Base-by-base conservation (phyloP, 1,284 basidiomycete genomes). In the Waitea zeae region DNA sequence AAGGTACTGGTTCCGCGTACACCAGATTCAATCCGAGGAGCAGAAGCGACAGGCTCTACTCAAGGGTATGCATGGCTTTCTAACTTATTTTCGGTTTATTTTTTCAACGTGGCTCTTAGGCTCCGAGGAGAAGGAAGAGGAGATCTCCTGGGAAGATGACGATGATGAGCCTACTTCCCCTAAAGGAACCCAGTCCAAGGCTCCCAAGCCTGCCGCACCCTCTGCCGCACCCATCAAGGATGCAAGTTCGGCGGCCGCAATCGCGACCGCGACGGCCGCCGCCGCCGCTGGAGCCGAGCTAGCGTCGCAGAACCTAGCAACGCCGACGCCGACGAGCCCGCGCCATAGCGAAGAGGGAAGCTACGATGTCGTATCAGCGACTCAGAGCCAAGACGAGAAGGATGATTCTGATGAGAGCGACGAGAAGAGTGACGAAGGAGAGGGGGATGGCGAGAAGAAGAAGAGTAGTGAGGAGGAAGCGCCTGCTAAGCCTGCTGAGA, bases 1-100 rank as follows among this genome's bases (percentile, higher is more conserved):
- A 33, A 66, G 89, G 12, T 95, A 89, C 56, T 88, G 92, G 57
- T 96, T 92, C 71, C 72, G 89, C 24, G 72, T 77, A 22, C 62
- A 82, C 50, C 84, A 89, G 53, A 90, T 95, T 40, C 74, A 81
- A 41, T 57, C 62, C 18, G 87, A 92, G 44, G 86, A 89, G 49
- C 71, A 71, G 46, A 76, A 77, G 44, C 71, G 90, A 39, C 86
- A 84, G 53, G 68, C 71, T 18, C 54, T 95, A 17, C 57, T 96
- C 13, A 68, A 79, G 61, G 76, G 88, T 82, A 49, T 35, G 62
- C 51, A 6, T 12, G 5, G 18, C 20, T 26, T 13, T 11, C 20
- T 5, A 35, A 19, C 12, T 26, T 33, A 24, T 37, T 22, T 33
- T 34, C 36, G 40, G 13, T 22, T 17, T 15, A 33, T 36, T 20